Base-by-base conservation (phyloP, 208 protist genomes). In the Borovskyia barvae region DNA sequence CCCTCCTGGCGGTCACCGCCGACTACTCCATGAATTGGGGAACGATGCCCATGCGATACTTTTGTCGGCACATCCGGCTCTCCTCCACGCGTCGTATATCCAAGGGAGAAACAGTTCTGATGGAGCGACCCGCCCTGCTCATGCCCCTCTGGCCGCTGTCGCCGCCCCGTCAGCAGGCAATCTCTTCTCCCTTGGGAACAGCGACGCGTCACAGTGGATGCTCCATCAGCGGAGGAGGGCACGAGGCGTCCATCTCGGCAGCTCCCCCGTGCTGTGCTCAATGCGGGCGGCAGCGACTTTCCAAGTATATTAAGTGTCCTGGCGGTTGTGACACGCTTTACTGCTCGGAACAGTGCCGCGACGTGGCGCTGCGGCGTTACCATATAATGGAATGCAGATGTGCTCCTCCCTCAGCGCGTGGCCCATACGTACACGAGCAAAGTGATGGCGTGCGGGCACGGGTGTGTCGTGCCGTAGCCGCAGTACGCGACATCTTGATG, bases 371-470 rank as follows among this genome's bases (percentile, higher is more conserved):
- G 58, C 46, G 53, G 28, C 43, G 63, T 37, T 81, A 73, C 55
- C 78, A 85, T 40, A 58, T 71, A 8, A 49, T 78, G 17, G 70
- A 78, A 51, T 85, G 78, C 48, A 25, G 40, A 8, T 57, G 40
- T 29, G 41, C 42, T n/a, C 41, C 54, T 9, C 54, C 40, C 24
- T 17, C 17, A 1, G 0, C n/a, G 1, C 2, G 47, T 25, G 26
- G 42, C 2, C 45, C 20, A n/a, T 14, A n/a, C 42, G 19, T 28
- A 4, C 41, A 24, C 14, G 24, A 42, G 20, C 12, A 12, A 22
- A 52, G 40, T 42, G 36, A 51, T 45, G 49, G 61, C 36, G 17
- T 32, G 5, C 33, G 8, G 8, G 46, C 41, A 3, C 53, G 56
- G 8, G 48, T 63, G 49, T 40, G 48, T 14, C 55, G 65, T 17